Percentiles rank a stretch among this genome's conserved stretches.
Conservation (phyloP, 2,329 filamentous ascomycete species). For the Fusarium hainanense region DNA sequence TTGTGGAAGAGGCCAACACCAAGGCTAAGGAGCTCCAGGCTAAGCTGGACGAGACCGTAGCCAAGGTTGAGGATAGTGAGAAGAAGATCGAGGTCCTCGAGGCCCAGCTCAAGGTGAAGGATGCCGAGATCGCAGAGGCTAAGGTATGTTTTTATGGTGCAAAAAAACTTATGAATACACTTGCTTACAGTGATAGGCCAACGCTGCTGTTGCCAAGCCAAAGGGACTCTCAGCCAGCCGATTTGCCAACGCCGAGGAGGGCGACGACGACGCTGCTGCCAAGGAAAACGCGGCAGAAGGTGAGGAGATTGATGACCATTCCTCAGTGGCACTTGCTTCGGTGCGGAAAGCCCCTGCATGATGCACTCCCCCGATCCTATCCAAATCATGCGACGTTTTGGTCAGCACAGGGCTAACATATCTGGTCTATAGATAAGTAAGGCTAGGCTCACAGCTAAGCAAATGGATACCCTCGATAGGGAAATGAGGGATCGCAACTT, state of each 20-base stretch:
- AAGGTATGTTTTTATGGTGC: conserved; percentile 56
- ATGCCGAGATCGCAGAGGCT: conserved; percentile 71
- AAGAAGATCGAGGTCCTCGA: conserved; percentile 62
- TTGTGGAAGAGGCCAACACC: conserved; percentile 68
- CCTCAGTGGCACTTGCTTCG: conserved; percentile 74
- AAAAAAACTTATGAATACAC: neutral
- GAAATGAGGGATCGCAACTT: conserved; percentile 68
- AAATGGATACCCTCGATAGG: conserved; percentile 65
- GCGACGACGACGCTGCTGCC: conserved; percentile 49
- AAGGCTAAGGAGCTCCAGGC: conserved; percentile 64
- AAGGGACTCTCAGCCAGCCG: conserved; percentile 67
- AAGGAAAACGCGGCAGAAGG: conserved; percentile 61
- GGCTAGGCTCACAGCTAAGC: conserved; percentile 58
- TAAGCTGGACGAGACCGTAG: conserved; percentile 59
- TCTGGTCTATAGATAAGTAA: conserved; percentile 55
- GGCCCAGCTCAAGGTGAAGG: conserved; percentile 70
- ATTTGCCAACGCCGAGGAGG: conserved; percentile 59
- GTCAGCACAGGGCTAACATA: conserved; percentile 34
- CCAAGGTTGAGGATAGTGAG: conserved; percentile 59
- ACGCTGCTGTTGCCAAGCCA: conserved; percentile 55
- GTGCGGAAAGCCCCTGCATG: conserved; percentile 67
- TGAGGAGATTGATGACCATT: conserved; percentile 71
- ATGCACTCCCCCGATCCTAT: conserved; percentile 48
- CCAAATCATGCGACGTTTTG: conserved; percentile 26
- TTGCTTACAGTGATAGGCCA: conserved; percentile 53